These are phyloP conservation scores for Aphanomyces stellatus DNA, from an alignment of 352 stramenopile species.

Conservation along the genomic window DNA sequence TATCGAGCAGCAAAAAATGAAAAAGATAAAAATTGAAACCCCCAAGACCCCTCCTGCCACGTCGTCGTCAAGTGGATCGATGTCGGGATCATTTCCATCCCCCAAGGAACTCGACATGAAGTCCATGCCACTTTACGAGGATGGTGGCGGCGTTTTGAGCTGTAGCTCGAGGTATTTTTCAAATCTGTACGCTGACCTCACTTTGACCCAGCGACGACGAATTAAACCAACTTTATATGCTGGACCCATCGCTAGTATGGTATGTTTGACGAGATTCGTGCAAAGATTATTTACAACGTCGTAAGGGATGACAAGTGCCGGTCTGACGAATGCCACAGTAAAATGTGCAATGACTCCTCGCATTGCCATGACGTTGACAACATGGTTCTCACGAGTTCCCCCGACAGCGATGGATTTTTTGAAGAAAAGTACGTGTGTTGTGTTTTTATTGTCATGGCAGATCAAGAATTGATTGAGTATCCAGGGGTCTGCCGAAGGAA, in stretches of 20 bases:
- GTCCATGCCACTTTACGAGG: neutral
- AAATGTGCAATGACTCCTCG: conserved; percentile 54
- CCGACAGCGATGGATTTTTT: conserved; percentile 53
- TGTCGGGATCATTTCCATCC: neutral
- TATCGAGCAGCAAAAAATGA: neutral
- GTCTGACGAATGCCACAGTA: conserved; percentile 27
- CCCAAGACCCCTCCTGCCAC: neutral
- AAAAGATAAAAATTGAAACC: conserved; percentile 6
- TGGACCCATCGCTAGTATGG: conserved; percentile 52
- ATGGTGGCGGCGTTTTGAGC: conserved; percentile 28
- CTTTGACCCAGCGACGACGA: conserved; percentile 62
- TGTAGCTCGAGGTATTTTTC: conserved; percentile 37
- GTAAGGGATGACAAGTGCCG: conserved; percentile 34
- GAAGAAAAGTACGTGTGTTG: conserved; percentile 58
- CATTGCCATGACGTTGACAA: conserved; percentile 28
- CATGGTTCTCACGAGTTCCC: conserved; percentile 53
- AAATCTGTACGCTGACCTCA: conserved; percentile 1
- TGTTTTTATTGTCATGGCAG: neutral
- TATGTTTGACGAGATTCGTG: conserved; percentile 27
- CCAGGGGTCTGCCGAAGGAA: conserved; percentile 60
- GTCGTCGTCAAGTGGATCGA: neutral
- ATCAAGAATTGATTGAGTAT: neutral
- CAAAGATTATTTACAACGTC: conserved; percentile 1
- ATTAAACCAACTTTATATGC: conserved; percentile 55
- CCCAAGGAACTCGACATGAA: neutral